phyloP scores from a whole-genome alignment of 345 rosid genomes.

The Brassica carinata region DNA sequence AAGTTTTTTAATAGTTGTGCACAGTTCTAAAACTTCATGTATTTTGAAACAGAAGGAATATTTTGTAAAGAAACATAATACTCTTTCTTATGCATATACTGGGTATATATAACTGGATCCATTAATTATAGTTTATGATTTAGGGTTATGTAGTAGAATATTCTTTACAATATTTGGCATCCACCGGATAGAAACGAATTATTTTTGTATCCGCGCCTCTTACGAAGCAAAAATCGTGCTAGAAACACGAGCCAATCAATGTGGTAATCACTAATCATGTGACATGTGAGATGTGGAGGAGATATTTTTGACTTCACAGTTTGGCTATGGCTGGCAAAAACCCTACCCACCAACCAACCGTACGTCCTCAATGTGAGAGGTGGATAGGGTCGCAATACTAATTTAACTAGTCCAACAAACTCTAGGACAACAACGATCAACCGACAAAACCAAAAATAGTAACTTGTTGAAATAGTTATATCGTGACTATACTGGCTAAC shows the following conservation, averaged over 20 bases:
- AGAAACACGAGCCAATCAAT: constrained; percentile 27
- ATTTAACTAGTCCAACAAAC: constrained; percentile 26
- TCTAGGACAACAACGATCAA: constrained; percentile 18
- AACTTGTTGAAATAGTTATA: constrained; percentile 12
- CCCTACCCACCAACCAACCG: constrained; percentile 41
- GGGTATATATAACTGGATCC: neutral
- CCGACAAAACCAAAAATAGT: constrained; percentile 41
- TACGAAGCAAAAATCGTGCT: constrained; percentile 11
- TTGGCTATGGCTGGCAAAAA: constrained; percentile 37
- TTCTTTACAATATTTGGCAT: neutral
- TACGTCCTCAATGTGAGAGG: constrained; percentile 36
- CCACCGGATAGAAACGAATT: neutral
- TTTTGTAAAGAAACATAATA: neutral
- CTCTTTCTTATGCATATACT: neutral
- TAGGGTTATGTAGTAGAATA: neutral
- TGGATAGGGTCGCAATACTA: constrained; percentile 29
- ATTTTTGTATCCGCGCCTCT: constrained; percentile 3
- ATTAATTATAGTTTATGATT: neutral
- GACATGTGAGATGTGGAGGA: constrained; percentile 18
- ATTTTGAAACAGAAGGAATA: neutral
- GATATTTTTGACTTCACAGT: constrained; percentile 12
- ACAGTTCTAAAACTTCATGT: too few species aligned
- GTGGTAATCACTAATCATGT: constrained; percentile 35
- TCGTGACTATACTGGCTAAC: constrained; percentile 4
- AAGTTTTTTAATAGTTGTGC: too few species aligned